Conservation (phyloP, 257 asterid genomes). For the Solanum habrochaites region DNA sequence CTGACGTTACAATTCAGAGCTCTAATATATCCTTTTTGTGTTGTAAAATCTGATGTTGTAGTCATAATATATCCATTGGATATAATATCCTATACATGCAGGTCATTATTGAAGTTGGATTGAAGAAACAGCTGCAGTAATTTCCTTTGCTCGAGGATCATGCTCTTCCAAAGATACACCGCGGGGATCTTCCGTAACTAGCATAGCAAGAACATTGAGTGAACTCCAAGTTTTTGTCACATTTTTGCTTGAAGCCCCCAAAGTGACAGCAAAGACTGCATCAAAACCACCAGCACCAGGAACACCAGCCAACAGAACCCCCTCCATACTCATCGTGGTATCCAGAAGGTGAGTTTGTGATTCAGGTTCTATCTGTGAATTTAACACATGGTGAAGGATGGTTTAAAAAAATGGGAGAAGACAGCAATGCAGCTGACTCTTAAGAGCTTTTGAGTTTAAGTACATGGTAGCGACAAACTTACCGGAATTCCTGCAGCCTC, state of each 20-base stretch:
- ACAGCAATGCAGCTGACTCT: background rate
- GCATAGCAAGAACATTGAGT: constrained; percentile 67
- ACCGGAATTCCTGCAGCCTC: constrained; percentile 97
- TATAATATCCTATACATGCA: background rate
- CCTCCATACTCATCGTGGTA: constrained; percentile 67
- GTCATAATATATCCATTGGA: background rate
- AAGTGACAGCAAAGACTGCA: constrained; percentile 82
- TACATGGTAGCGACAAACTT: constrained; percentile 10
- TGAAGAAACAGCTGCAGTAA: constrained; percentile 47
- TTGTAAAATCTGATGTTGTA: background rate
- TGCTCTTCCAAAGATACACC: constrained; percentile 63
- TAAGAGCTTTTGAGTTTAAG: background rate
- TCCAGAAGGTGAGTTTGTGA: constrained; percentile 80
- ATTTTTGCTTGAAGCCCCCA: constrained; percentile 56
- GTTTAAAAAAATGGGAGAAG: background rate
- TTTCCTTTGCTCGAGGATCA: constrained; percentile 58
- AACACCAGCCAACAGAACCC: constrained; percentile 86
- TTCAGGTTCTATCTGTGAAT: constrained; percentile 84
- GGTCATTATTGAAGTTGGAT: constrained; percentile 1
- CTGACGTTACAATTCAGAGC: background rate
- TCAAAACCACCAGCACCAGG: constrained; percentile 99
- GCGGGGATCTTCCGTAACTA: constrained; percentile 80
- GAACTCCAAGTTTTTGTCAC: constrained; percentile 71
- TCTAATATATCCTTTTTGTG: background rate
- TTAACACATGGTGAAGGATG: background rate